A percentile compares a stretch with the other conserved stretches of the same genome.
Conservation (phyloP, 75 land plant species). For the Sequoia sempervirens region DNA sequence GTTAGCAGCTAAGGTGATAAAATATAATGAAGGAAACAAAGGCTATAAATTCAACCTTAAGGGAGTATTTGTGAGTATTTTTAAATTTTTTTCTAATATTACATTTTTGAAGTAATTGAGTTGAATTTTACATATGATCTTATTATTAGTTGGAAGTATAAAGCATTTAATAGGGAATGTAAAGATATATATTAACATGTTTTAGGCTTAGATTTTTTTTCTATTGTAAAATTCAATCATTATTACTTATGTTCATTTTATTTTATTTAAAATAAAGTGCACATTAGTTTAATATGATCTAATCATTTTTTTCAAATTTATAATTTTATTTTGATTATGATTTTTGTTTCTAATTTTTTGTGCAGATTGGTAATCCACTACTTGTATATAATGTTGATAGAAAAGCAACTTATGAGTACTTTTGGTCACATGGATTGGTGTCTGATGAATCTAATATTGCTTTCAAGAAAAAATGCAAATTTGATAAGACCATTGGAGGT, state of each 20-base stretch:
- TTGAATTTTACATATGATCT: too few species aligned
- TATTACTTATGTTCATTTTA: too few species aligned
- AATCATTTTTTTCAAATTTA: not conserved
- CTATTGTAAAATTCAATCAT: too few species aligned
- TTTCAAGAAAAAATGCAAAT: slow-evolving; percentile 8
- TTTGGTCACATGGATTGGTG: slow-evolving; percentile 32
- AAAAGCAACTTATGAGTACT: slow-evolving; percentile 17
- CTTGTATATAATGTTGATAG: slow-evolving; percentile 14
- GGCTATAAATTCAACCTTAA: not conserved
- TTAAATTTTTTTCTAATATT: too few species aligned
- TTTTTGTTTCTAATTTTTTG: not conserved
- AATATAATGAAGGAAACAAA: not conserved
- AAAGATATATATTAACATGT: too few species aligned
- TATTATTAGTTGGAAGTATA: too few species aligned
- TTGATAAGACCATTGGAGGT: slow-evolving; percentile 7
- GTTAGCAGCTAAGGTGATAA: not conserved
- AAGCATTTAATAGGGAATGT: too few species aligned
- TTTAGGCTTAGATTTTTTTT: too few species aligned
- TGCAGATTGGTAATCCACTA: slow-evolving; percentile 30
- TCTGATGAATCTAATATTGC: slow-evolving; percentile 18
- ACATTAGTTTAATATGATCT: too few species aligned
- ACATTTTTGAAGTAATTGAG: too few species aligned
- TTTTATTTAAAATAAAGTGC: not conserved
- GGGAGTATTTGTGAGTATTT: slow-evolving; percentile 5
- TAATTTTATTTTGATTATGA: not conserved